Conservation (phyloP, 2,329 filamentous ascomycete species). For the Botrytis galanthina region DNA sequence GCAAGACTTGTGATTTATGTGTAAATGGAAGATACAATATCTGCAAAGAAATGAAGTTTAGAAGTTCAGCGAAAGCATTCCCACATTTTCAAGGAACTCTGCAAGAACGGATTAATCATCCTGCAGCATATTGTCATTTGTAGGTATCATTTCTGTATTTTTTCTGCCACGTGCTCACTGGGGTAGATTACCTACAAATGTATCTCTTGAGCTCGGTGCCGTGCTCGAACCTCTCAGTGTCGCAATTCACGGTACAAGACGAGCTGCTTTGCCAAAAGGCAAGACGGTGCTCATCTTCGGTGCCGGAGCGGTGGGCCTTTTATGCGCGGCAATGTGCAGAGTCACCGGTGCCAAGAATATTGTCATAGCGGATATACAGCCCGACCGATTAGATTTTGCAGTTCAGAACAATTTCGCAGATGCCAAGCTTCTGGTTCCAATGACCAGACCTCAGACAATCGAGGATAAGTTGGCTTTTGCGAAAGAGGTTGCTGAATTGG, state of each 20-base stretch:
- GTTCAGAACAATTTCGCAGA: constrained; percentile 37
- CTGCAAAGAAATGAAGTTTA: constrained; percentile 58
- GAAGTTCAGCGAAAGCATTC: constrained; percentile 39
- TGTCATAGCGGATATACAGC: constrained; percentile 92
- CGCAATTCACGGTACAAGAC: constrained; percentile 81
- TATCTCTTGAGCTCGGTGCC: constrained; percentile 87
- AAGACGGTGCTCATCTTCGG: constrained; percentile 87
- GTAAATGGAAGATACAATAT: constrained; percentile 92
- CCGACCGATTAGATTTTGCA: constrained; percentile 81
- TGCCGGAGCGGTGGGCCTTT: constrained; percentile 85
- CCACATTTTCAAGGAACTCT: constrained; percentile 41
- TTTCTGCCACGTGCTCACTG: constrained; percentile 17
- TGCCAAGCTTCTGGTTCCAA: constrained; percentile 36
- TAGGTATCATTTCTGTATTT: constrained; percentile 23
- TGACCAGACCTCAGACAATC: constrained; percentile 35
- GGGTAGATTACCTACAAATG: constrained; percentile 53
- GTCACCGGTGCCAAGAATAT: constrained; percentile 85
- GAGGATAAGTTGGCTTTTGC: constrained; percentile 41
- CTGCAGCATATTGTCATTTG: constrained; percentile 94
- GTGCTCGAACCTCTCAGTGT: constrained; percentile 89
- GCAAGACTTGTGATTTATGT: constrained; percentile 84
- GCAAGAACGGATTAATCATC: constrained; percentile 69
- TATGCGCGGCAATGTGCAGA: constrained; percentile 38
- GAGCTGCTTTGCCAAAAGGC: constrained; percentile 73
- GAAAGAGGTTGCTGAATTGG: constrained; percentile 35